Base-by-base conservation (phyloP, 1,284 basidiomycete species). In the Sporisorium sorghi region DNA sequence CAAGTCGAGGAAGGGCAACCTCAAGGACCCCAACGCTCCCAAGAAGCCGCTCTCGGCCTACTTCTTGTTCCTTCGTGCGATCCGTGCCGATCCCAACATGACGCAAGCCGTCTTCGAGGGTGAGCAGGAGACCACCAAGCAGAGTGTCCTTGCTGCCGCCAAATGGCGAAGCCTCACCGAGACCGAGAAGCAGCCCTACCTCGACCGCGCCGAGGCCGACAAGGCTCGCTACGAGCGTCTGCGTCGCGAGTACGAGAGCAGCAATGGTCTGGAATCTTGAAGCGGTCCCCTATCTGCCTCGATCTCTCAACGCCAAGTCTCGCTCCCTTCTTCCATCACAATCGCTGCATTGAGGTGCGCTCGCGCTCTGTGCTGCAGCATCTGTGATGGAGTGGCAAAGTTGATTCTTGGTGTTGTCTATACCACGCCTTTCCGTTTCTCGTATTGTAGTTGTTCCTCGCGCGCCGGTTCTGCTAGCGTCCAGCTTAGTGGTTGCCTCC, bases 21-120 rank as follows among this genome's bases (percentile, higher is more conserved):
- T 97, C 86, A 96, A 96, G 87, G 94, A 97, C 84, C 94, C 94
- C 28, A 95, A 97, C 82, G 94, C 93, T 19, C 94, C 94, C 10
- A 95, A 95, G 90, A 96, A 96, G 85, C 94, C 94, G 3, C 89
- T 97, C 30, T 92, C 90, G 79, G 94, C 94, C 3, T 97, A 97
- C 84, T 97, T 97, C 80, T 91, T 96, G 89, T 97, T 95, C 87
- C 86, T 97, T 71, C 93, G 94, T 84, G 76, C 79, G 7, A 79
- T 83, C 59, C 79, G 82, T 23, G 77, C 78, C 28, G 73, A 82
- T 48, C 73, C 80, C 23, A 72, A 66, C 49, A 65, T 80, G 73
- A 76, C 67, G 19, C 88, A 86, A 73, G 90, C 91, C 23, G 90
- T 97, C 17, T 96, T 96, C 86, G 92, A 91, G n/a, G 91, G 92